Evolutionary conservation across 768 basidiomycete species (phyloP), one percentile per base, ranked within the genome.

Genomic region (Cystobasidium onofrii): DNA sequence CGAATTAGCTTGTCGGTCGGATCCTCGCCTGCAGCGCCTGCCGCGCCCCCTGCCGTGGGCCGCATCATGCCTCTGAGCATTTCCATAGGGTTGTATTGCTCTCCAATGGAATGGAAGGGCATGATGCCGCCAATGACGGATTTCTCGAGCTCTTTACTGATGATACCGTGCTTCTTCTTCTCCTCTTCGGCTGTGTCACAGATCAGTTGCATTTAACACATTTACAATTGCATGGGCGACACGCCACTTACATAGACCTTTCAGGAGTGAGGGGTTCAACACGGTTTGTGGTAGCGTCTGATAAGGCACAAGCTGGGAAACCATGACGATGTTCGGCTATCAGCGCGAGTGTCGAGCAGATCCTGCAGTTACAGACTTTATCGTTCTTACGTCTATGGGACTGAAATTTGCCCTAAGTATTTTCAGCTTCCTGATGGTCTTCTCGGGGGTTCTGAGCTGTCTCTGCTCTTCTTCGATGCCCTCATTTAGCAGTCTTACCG

Each of bases 31-130:
- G 33, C 57, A 29, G 29, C 25, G 15, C 23, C 57, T 2, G 17
- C 57, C n/a, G 29, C 23, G 27, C 57, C 57, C 20, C 25, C 57
- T 60, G 29, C 57, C 12, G 29, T 34, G 6, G 57, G 33, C 23
- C 57, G 57, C 57, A 60, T 60, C 57, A 60, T 60, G 23, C 57
- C 27, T 15, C 57, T 25, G 29, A 60, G 57, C 57, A 60, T 60
- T 60, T 60, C 57, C 57, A 60, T 60, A 4, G 57, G 57, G 20
- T 60, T 60, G 27, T 60, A 60, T 27, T 60, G 57, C 57, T 60
- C 57, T 27, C 57, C 57, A 20, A 60, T 60, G 29, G 57, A 27
- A 29, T 60, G 57, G 27, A 60, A 60, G 1, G 57, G 57, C 57
- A 60, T 60, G 25, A 60, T 34, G 10, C 57, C 57, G 3, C 57